Evolutionary conservation across 768 basidiomycete species (phyloP), one percentile per base, ranked within the genome.

Genomic region (Phlebiopsis flavidoalba): DNA sequence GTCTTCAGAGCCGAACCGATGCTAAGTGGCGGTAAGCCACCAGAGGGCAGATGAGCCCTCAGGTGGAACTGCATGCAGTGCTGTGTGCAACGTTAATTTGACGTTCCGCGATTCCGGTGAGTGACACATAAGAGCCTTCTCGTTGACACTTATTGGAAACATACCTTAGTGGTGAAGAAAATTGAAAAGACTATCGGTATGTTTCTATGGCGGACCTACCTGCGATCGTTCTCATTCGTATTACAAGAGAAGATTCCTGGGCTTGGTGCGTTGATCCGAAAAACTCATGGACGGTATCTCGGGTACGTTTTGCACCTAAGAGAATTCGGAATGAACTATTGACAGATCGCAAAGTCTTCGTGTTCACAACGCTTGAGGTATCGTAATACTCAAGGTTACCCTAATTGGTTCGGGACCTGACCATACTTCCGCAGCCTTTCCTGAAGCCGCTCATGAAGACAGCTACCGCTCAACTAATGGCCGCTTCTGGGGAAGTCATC

Each of bases 51-150:
- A 91, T 98, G 93, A 85, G 75, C 55, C 93, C 95, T 3, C 91
- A 95, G 73, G n/a, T n/a, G n/a, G 93, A 98, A 72, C 65, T 96
- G 53, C 92, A 95, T 71, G 75, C 82, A 1, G 84, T 86, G 2
- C 74, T 95, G 21, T 95, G 93, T n/a, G 93, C 84, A 92, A 74
- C n/a, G 84, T 96, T 6, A n/a, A n/a, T n/a, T 72, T 98, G 70
- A 85, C 79, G 26, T 95, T 95, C 75, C 80, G 93, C 53, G 94
- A 96, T 74, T 84, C 85, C 5, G 83, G 87, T 86, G 59, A 46
- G 53, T 53, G 17, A 15, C 1, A 15, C 10, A 19, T n/a, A 1
- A 36, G 15, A 53, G n/a, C 1, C 4, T 50, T 15, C 33, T 17
- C 12, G 26, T 6, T 52, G 19, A 50, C 63, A 26, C 43, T 62